A percentile compares a stretch with the other conserved stretches of the same genome.
These are phyloP conservation scores for Boletus subparvulus DNA, from an alignment of 768 basidiomycete genomes.

Conservation along the genomic window DNA sequence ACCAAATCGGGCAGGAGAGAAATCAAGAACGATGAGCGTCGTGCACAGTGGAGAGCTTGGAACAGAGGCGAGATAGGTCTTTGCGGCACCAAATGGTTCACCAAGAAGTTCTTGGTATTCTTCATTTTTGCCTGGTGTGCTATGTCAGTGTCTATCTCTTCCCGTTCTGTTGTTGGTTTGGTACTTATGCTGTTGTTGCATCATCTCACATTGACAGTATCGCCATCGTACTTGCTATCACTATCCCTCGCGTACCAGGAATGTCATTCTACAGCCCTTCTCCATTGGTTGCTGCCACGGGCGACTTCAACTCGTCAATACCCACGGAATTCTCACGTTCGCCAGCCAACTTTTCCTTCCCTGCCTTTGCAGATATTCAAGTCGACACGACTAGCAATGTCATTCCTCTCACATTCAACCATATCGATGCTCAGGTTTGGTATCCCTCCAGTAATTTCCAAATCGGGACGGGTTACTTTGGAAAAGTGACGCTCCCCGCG, in stretches of 20 bases:
- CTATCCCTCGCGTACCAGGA: slow-evolving; percentile 78
- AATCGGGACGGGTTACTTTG: slow-evolving; percentile 68
- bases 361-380: slow-evolving; percentile 70
- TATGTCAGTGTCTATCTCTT: slow-evolving; percentile 40
- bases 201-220: slow-evolving; percentile 40
- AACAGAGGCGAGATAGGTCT: slow-evolving; percentile 76
- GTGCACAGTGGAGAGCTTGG: slow-evolving; percentile 70
- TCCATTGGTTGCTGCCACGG: slow-evolving; percentile 63
- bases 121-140: slow-evolving; percentile 59
- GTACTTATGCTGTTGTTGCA: slow-evolving; percentile 2
- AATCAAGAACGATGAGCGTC: slow-evolving; percentile 51
- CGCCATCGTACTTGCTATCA: slow-evolving; percentile 71
- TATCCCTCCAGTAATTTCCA: slow-evolving; percentile 64
- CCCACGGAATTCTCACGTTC: slow-evolving; percentile 65
- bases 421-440: slow-evolving; percentile 64
- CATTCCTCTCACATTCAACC: slow-evolving; percentile 72
- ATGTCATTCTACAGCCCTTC: slow-evolving; percentile 58
- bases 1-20: slow-evolving; percentile 70
- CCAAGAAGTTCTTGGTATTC: slow-evolving; percentile 69
- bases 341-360: slow-evolving; percentile 91
- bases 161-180: not conserved
- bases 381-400: slow-evolving; percentile 74
- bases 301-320: slow-evolving; percentile 54
- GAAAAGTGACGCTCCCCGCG: slow-evolving; percentile 59
- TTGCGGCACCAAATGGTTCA: slow-evolving; percentile 74